phyloP scores from a whole-genome alignment of 2,329 filamentous ascomycete species.

The Ustulina deusta region DNA sequence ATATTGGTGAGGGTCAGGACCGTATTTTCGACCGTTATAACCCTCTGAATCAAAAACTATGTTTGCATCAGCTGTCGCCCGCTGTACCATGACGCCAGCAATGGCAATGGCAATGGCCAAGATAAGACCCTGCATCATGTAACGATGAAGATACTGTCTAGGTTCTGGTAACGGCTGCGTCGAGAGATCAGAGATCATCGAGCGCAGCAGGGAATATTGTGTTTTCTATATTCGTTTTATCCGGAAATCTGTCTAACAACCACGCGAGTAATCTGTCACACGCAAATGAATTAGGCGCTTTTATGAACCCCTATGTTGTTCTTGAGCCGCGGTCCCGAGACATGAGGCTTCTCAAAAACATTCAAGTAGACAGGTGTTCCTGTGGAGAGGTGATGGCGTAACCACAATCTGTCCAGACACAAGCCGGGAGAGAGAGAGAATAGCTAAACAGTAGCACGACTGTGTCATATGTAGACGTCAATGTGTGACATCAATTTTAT shows the following conservation, averaged over 20 bases:
- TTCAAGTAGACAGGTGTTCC: neutral
- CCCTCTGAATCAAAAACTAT: conserved; percentile 45
- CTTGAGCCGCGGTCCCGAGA: neutral
- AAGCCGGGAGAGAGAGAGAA: neutral
- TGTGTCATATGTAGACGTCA: neutral
- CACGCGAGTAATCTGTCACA: neutral
- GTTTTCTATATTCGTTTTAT: neutral
- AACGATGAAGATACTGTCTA: neutral
- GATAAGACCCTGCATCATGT: conserved; percentile 46
- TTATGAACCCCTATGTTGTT: neutral
- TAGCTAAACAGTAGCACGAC: neutral
- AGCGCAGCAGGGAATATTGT: neutral
- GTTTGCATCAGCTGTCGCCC: conserved; percentile 44
- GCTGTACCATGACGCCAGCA: conserved; percentile 47
- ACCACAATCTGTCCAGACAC: neutral
- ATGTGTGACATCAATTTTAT: too few relatives aligned
- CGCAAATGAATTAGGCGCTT: neutral
- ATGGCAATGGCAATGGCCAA: conserved; percentile 56
- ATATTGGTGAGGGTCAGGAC: conserved; percentile 50
- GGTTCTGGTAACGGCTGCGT: neutral
- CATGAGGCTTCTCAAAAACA: neutral
- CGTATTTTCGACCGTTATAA: conserved; percentile 48
- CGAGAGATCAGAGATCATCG: neutral
- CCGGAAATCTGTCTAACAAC: neutral
- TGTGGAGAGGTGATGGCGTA: neutral